Base-by-base conservation (phyloP, 257 asterid genomes). In the Petrea volubilis region DNA sequence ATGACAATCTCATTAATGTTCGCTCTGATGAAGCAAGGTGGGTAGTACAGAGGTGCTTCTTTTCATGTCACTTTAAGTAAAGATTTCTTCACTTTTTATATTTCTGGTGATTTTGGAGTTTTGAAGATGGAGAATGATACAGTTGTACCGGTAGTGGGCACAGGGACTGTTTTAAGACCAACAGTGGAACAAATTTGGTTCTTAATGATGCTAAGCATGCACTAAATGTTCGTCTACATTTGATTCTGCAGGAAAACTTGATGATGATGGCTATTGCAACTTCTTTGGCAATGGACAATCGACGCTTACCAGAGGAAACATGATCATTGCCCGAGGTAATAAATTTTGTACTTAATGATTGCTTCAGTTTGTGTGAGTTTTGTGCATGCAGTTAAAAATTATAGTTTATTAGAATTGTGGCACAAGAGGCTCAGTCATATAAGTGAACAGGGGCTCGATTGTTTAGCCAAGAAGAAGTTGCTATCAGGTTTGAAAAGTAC, bases 41-140 rank as follows among this genome's bases (percentile, higher is more conserved):
- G 52, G 29, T 38, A 8, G 5, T 61, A 5, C 8, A 38, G 68
- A 21, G 68, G 68, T 34, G 68, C 51, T n/a, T n/a, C n/a, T n/a
- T n/a, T n/a, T n/a, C n/a, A n/a, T n/a, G n/a, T n/a, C n/a, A n/a
- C n/a, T n/a, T n/a, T n/a, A n/a, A n/a, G n/a, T n/a, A n/a, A n/a
- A n/a, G 68, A 62, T 8, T 62, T 40, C 68, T 62, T 62, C 17
- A 24, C 34, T 20, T 62, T 34, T n/a, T 62, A 40, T 2, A 62
- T 18, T 20, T 10, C 50, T 5, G 51, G n/a, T 8, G 34, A 62
- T 15, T 38, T 12, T 13, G 52, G 17, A 12, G 53, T 62, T 11
- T 23, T 40, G n/a, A 62, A 14, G 31, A 33, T 62, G 52, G 53
- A 21, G 4, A 62, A 62, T 36, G 28, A 21, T 7, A 33, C 11